phyloP scores from a whole-genome alignment of 2,329 filamentous ascomycete species.

The Talaromyces pinophilus region DNA sequence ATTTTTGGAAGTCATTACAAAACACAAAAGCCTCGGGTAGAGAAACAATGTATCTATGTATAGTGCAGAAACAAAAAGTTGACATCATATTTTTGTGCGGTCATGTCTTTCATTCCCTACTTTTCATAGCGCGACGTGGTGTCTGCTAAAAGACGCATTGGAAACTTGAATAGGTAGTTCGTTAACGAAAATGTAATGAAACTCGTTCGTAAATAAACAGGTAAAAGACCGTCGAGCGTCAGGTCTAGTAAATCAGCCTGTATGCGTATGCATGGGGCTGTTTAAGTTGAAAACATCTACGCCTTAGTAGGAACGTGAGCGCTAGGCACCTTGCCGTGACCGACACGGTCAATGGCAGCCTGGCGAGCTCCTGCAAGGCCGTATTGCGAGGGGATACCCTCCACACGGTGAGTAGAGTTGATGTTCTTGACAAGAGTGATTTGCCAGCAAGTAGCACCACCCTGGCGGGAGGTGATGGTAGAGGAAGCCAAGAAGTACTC shows the following conservation, averaged over 20 bases:
- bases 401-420: slow-evolving; percentile 79
- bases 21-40: neutral
- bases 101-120: slow-evolving; percentile 7
- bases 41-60: neutral
- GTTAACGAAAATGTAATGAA: slow-evolving; percentile 4
- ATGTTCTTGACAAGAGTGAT: slow-evolving; percentile 87
- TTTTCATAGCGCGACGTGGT: neutral
- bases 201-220: slow-evolving; percentile 6
- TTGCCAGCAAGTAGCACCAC: slow-evolving; percentile 82
- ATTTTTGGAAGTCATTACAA: slow-evolving; percentile 1
- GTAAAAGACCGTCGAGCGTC: slow-evolving; percentile 1
- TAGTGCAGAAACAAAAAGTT: slow-evolving; percentile 5
- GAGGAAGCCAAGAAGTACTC: slow-evolving; percentile 87
- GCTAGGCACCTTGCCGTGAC: slow-evolving; percentile 39
- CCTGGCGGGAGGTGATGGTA: slow-evolving; percentile 80
- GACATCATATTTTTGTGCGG: neutral
- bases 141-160: neutral
- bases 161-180: neutral
- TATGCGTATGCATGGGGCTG: neutral
- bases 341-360: slow-evolving; percentile 42
- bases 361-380: slow-evolving; percentile 67
- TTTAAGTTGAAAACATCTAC: neutral
- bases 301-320: slow-evolving; percentile 32
- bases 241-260: slow-evolving; percentile 6
- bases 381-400: slow-evolving; percentile 70